These are phyloP conservation scores for Gnetum montanum DNA, from an alignment of 75 land plant genomes.

Conservation along the genomic window DNA sequence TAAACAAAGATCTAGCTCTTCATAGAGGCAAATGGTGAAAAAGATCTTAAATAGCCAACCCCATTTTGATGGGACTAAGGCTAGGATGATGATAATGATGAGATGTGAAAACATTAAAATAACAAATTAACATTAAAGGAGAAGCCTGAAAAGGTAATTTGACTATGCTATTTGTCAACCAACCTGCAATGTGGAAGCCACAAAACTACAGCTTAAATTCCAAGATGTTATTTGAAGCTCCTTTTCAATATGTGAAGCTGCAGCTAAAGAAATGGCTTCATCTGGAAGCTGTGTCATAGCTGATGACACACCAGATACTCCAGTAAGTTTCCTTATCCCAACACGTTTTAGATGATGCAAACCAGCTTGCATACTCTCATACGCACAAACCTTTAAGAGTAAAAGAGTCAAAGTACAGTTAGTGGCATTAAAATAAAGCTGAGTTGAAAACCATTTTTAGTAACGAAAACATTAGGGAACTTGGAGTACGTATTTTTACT, in stretches of 20 bases:
- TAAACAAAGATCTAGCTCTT: too few species aligned
- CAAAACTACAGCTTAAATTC: conserved; percentile 93
- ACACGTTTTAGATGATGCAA: conserved; percentile 74
- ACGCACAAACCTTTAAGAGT: conserved; percentile 66
- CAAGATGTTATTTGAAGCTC: conserved; percentile 95
- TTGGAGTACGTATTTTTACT: neutral
- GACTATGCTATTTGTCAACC: too few species aligned
- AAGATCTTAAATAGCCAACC: too few species aligned
- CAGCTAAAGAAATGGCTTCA: conserved; percentile 89
- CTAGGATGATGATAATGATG: too few species aligned
- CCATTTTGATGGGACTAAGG: too few species aligned
- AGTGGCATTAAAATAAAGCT: neutral
- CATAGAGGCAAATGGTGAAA: too few species aligned
- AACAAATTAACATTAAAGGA: too few species aligned
- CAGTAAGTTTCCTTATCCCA: conserved; percentile 72
- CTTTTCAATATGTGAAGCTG: conserved; percentile 97
- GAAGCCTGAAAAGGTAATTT: too few species aligned
- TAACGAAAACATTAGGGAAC: too few species aligned
- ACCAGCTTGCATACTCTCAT: conserved; percentile 99
- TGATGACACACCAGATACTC: conserved; percentile 56
- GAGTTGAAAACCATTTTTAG: neutral
- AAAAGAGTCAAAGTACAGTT: too few species aligned
- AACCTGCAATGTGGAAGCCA: conserved; percentile 88
- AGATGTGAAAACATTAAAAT: too few species aligned
- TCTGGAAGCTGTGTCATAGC: conserved; percentile 97